A percentile compares a stretch with the other conserved stretches of the same genome.
Conservation (phyloP, 352 stramenopile species). For the Globisporangium perplexum region DNA sequence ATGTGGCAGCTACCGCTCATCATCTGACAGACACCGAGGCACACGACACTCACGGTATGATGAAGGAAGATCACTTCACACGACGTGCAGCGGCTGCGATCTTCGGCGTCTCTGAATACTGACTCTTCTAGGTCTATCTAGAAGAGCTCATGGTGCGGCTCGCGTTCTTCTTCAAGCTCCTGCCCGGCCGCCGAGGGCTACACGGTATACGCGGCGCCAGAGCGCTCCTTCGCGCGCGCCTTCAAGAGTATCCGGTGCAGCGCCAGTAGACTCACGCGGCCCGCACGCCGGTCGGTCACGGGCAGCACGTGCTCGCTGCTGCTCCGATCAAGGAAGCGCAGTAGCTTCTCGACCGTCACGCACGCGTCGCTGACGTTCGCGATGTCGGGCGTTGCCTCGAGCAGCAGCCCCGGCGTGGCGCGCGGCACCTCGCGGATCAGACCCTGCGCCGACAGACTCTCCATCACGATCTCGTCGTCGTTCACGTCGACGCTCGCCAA, state of each 20-base stretch:
- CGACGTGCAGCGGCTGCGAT: too few relatives aligned
- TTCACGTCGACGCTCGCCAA: constrained; percentile 15
- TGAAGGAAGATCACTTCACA: too few relatives aligned
- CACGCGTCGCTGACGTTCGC: constrained; percentile 31
- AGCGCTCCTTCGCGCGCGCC: constrained; percentile 32
- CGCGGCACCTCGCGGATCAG: constrained; percentile 37
- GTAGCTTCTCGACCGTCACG: constrained; percentile 27
- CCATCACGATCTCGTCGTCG: constrained; percentile 59
- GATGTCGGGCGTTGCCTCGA: constrained; percentile 22
- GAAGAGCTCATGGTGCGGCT: too few relatives aligned
- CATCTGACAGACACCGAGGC: too few relatives aligned
- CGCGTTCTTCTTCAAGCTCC: too few relatives aligned
- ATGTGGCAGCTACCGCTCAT: too few relatives aligned
- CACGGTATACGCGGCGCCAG: constrained; percentile 17
- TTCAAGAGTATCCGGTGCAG: constrained; percentile 51
- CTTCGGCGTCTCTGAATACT: too few relatives aligned
- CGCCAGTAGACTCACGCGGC: constrained; percentile 36
- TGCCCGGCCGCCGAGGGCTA: too few relatives aligned
- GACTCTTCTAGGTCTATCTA: too few relatives aligned
- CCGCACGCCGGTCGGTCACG: constrained; percentile 31
- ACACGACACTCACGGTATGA: too few relatives aligned
- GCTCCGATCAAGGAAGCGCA: constrained; percentile 36
- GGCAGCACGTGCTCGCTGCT: constrained; percentile 16
- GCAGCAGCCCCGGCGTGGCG: constrained; percentile 14
- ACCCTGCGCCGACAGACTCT: constrained; percentile 47